Evolutionary conservation across 306 rosid species (phyloP), one percentile per base, ranked within the genome.

Genomic region (Quillaja saponaria): DNA sequence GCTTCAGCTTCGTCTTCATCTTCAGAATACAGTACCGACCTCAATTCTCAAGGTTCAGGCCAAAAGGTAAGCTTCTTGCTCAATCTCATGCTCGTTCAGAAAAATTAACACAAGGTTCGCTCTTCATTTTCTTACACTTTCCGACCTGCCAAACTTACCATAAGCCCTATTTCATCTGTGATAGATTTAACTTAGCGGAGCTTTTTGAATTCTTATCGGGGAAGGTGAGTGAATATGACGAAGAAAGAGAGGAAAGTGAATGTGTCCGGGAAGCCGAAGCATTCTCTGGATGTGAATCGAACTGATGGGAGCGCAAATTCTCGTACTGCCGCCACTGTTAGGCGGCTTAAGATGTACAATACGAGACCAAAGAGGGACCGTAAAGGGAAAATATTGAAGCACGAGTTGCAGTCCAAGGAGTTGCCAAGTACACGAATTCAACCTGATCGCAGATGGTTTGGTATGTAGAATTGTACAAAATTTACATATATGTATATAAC

Each of bases 381-480:
- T 3, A 64, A 63, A 50, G 96, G 98, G 5, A 81, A 82, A 64
- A 11, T 92, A 46, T 14, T 84, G 63, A 61, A 47, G 67, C n/a
- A 86, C 50, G 95, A 86, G 16, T 68, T 66, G 16, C 95, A 86
- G 46, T 82, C 90, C 13, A 79, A 82, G 72, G 96, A 92, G 13
- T 75, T 88, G 67, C 96, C 98, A 0, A 13, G 51, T 44, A 92
- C 94, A 0, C 76, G 94, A 55, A 92, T 92, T 65, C 96, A 84
- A 80, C 92, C 98, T n/a, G 96, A 84, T 68, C 95, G 90, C 39
- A 81, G 83, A 49, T 92, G 95, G 94, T 88, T 92, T 33, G 90
- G 96, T 91, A 40, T 21, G 88, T 68, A 0, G 8, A 28, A 38
- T 49, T 52, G 18, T 20, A 13, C 49, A 1, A 37, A 6, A 37